phyloP scores from a whole-genome alignment of 2,329 filamentous ascomycete genomes.

The Trichophyton rubrum region DNA sequence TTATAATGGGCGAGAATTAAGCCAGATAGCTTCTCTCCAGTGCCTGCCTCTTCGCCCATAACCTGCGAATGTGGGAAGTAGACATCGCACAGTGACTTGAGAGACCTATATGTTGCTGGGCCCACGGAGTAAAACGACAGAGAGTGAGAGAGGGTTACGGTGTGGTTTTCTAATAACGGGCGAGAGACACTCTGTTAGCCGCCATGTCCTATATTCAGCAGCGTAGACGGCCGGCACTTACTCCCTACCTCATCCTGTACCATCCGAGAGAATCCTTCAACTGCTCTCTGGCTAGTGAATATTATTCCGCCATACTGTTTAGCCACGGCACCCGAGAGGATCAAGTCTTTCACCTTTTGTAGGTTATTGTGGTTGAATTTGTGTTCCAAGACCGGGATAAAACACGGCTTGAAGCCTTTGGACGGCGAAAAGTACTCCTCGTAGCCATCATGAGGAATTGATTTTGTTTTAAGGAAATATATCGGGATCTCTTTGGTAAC shows the following conservation, averaged over 20 bases:
- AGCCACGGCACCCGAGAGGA: conserved; percentile 23
- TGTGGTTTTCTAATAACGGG: not conserved
- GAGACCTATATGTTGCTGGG: conserved; percentile 48
- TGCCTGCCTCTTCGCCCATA: conserved; percentile 70
- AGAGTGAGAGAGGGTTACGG: conserved; percentile 15
- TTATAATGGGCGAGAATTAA: conserved; percentile 73
- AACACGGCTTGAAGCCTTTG: conserved; percentile 25
- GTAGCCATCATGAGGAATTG: conserved; percentile 34
- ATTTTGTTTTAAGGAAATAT: conserved; percentile 38
- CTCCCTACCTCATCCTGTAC: conserved; percentile 21
- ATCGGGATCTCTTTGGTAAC: conserved; percentile 21
- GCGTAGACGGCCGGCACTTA: conserved; percentile 14
- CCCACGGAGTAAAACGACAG: conserved; percentile 37
- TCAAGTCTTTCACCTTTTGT: conserved; percentile 23
- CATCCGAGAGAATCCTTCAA: conserved; percentile 33
- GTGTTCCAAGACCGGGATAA: conserved; percentile 38
- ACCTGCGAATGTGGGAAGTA: conserved; percentile 45
- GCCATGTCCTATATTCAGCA: not conserved
- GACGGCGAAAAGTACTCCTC: conserved; percentile 31
- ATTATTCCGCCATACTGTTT: conserved; percentile 36
- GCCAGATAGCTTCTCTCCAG: conserved; percentile 63
- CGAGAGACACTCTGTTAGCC: not conserved
- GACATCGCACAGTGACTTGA: conserved; percentile 40
- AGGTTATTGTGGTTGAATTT: conserved; percentile 29
- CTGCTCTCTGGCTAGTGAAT: conserved; percentile 39